Evolutionary conservation across 2,329 filamentous ascomycete species (phyloP), one percentile per base, ranked within the genome.

Genomic region (Monilinia vaccinii-corymbosi): DNA sequence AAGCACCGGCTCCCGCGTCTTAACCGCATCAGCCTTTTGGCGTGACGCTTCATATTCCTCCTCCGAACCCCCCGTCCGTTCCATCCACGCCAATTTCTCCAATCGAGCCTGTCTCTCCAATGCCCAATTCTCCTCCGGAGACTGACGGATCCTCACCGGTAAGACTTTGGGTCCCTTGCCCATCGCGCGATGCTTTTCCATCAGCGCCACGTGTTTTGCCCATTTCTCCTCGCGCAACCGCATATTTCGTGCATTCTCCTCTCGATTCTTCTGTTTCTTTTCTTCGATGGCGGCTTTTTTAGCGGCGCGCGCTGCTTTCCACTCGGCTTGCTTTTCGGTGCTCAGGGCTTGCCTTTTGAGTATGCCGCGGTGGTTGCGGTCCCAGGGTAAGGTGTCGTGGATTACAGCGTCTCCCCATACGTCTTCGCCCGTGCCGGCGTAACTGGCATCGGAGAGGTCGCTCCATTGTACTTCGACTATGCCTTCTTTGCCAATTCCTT

Each of bases 391-490:
- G 10, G 25, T 32, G n/a, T 53, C 50, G 38, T 53, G 74, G 28
- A 69, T 61, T 7, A 75, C 72, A 32, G 68, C 68, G 10, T 65
- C 64, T 10, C 66, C 69, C 74, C 73, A 75, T n/a, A 31, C 16
- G 1, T 31, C 23, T 7, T 25, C 8, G 28, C 50, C 50, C 21
- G 61, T 62, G 42, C 68, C 66, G 31, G 73, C 74, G 63, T 68
- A 74, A 59, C 75, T 71, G 0, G 71, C 70, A 68, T 75, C 73
- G 25, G 66, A 59, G 7, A 73, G 61, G 66, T 75, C 66, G 34
- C 62, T 66, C 73, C 74, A 75, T 51, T 66, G 63, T 8, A 75
- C 65, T 46, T 67, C 62, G n/a, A 66, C 70, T 31, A 60, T 57
- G 1, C 45, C 50, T 16, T 51, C 51, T 21, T 51, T 38, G 11